These are phyloP conservation scores for Rhodofomes roseus DNA, from an alignment of 1,284 basidiomycete genomes.

Conservation along the genomic window DNA sequence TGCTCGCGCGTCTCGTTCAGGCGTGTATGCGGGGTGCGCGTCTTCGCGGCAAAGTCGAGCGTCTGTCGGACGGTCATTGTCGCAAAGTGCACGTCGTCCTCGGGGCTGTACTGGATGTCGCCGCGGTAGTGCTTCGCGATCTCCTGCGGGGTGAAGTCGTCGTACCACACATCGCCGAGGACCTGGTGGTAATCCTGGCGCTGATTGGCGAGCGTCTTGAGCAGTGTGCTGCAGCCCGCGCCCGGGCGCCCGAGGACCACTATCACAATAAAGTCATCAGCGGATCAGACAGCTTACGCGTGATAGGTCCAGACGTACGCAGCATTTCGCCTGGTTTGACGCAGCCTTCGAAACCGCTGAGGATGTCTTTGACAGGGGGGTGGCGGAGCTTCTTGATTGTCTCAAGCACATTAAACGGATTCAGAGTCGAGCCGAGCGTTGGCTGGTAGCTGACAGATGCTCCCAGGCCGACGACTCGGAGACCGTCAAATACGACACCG, in stretches of 20 bases:
- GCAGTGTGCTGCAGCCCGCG: slow-evolving; percentile 71
- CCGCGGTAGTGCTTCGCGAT: slow-evolving; percentile 57
- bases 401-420: slow-evolving; percentile 29
- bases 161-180: slow-evolving; percentile 65
- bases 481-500: slow-evolving; percentile 46
- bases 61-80: slow-evolving; percentile 72
- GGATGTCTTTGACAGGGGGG: slow-evolving; percentile 41
- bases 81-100: slow-evolving; percentile 76
- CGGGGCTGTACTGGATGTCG: slow-evolving; percentile 66
- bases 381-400: slow-evolving; percentile 28
- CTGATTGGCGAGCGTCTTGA: slow-evolving; percentile 71
- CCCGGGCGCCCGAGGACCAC: slow-evolving; percentile 65
- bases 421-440: slow-evolving; percentile 39
- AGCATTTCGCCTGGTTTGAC: slow-evolving; percentile 62
- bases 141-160: slow-evolving; percentile 54
- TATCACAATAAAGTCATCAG: slow-evolving; percentile 15
- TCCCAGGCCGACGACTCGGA: slow-evolving; percentile 46
- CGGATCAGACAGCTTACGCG: neutral
- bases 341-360: slow-evolving; percentile 46
- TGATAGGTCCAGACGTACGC: slow-evolving; percentile 30
- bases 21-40: slow-evolving; percentile 52
- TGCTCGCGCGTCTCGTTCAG: slow-evolving; percentile 41
- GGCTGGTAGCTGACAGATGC: slow-evolving; percentile 36
- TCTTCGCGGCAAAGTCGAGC: slow-evolving; percentile 58
- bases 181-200: slow-evolving; percentile 57